phyloP scores from a whole-genome alignment of 2,329 filamentous ascomycete genomes.

The Penicillium sp. region DNA sequence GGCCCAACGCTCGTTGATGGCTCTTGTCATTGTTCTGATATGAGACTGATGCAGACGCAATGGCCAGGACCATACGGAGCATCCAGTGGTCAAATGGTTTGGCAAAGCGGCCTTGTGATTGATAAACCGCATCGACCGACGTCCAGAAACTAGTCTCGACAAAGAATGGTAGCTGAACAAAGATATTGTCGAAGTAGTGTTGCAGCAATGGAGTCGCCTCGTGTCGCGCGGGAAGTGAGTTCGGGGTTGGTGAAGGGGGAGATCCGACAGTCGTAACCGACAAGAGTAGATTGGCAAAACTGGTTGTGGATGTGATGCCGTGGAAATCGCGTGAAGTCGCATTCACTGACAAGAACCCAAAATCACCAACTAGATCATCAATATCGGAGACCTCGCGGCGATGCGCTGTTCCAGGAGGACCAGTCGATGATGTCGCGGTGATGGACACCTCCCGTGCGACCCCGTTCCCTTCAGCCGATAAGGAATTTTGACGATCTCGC shows the following conservation, averaged over 20 bases:
- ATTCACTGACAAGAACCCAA: slow-evolving; percentile 92
- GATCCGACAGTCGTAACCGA: slow-evolving; percentile 76
- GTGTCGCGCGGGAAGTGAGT: slow-evolving; percentile 70
- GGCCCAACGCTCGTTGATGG: slow-evolving; percentile 60
- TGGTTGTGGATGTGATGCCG: slow-evolving; percentile 83
- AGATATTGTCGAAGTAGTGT: slow-evolving; percentile 82
- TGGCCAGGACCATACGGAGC: slow-evolving; percentile 85
- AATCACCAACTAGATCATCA: slow-evolving; percentile 88
- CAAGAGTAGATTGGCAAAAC: slow-evolving; percentile 83
- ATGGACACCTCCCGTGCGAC: slow-evolving; percentile 37
- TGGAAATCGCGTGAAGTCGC: slow-evolving; percentile 93
- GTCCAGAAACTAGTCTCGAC: slow-evolving; percentile 75
- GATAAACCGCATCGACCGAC: slow-evolving; percentile 79
- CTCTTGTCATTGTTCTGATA: slow-evolving; percentile 63
- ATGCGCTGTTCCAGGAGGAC: slow-evolving; percentile 39
- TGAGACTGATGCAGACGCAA: slow-evolving; percentile 74
- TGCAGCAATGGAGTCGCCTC: slow-evolving; percentile 70
- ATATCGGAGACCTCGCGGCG: slow-evolving; percentile 78
- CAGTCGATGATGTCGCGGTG: slow-evolving; percentile 32
- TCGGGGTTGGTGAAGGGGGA: slow-evolving; percentile 54
- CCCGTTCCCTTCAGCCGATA: slow-evolving; percentile 27
- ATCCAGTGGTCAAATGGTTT: slow-evolving; percentile 76
- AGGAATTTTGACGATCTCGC: slow-evolving; percentile 31
- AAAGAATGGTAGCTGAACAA: slow-evolving; percentile 78
- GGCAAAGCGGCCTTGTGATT: slow-evolving; percentile 63